phyloP scores from a whole-genome alignment of 1,139 yeast species.

The Geotrichum europaeum region DNA sequence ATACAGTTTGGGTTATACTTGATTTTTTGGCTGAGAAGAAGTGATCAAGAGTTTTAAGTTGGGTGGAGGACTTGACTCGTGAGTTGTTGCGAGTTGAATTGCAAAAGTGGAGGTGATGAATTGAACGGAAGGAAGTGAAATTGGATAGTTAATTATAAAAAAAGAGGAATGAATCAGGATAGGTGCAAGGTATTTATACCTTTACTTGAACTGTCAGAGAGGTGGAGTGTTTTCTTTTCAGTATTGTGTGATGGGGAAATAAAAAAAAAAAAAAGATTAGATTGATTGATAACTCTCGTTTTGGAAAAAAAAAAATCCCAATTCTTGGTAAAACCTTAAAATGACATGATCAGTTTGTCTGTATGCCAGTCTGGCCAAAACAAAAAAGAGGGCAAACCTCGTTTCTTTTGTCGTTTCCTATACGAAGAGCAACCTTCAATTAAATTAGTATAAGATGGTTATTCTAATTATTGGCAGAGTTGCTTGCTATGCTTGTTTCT shows the following conservation, averaged over 20 bases:
- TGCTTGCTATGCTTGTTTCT: not conserved
- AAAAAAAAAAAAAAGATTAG: not conserved
- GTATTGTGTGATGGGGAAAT: not conserved
- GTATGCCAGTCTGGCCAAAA: not conserved
- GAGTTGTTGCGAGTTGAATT: not conserved
- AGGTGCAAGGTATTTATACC: not conserved
- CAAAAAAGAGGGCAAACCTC: not conserved
- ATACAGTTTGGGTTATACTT: not conserved
- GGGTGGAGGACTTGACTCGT: not conserved
- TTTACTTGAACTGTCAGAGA: not conserved
- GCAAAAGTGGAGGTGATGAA: not conserved
- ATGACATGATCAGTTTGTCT: not conserved
- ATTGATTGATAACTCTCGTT: constrained; percentile 4
- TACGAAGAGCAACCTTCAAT: not conserved
- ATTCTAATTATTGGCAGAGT: not conserved
- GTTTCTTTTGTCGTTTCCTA: not conserved
- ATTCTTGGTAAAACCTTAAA: not conserved
- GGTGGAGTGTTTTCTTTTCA: not conserved
- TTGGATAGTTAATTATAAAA: not conserved
- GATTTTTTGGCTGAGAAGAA: not conserved
- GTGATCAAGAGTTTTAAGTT: not conserved
- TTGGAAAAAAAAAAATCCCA: not conserved
- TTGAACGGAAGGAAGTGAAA: not conserved
- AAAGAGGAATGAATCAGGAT: not conserved
- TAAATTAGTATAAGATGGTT: not conserved